These are phyloP conservation scores for Neurospora sp. DNA, from an alignment of 495 filamentous ascomycete genomes.

Conservation along the genomic window DNA sequence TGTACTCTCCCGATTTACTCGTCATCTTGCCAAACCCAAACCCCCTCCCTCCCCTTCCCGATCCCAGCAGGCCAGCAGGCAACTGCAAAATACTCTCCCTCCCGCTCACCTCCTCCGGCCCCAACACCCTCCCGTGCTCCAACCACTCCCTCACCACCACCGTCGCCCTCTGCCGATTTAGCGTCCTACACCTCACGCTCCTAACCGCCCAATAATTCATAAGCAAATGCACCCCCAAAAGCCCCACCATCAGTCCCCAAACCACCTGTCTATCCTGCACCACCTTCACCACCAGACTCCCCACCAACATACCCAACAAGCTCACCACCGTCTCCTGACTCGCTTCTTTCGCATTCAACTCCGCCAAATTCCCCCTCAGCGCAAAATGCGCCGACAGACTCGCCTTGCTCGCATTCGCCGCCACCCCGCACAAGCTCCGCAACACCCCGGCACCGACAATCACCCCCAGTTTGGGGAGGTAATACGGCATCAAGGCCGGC, in stretches of 20 bases:
- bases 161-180: conserved; percentile 81
- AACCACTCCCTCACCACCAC: conserved; percentile 61
- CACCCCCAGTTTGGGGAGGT: conserved; percentile 52
- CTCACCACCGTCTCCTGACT: conserved; percentile 94
- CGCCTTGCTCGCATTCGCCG: conserved; percentile 82
- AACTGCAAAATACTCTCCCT: conserved; percentile 63
- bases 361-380: conserved; percentile 75
- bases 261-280: conserved; percentile 63
- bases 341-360: conserved; percentile 92
- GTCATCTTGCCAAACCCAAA: conserved; percentile 9
- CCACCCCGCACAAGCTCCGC: conserved; percentile 77
- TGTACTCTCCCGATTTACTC: conserved; percentile 40
- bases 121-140: conserved; percentile 41
- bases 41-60: neutral
- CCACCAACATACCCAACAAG: conserved; percentile 78
- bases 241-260: conserved; percentile 60
- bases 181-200: conserved; percentile 70
- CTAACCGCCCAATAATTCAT: conserved; percentile 82
- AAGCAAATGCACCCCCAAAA: conserved; percentile 64
- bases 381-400: conserved; percentile 90
- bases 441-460: conserved; percentile 70
- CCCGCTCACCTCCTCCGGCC: conserved; percentile 51
- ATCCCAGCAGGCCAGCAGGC: conserved; percentile 13
- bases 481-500: conserved; percentile 54
- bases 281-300: conserved; percentile 67